phyloP scores from a whole-genome alignment of 2,329 filamentous ascomycete species.

The Leptographium flavum region DNA sequence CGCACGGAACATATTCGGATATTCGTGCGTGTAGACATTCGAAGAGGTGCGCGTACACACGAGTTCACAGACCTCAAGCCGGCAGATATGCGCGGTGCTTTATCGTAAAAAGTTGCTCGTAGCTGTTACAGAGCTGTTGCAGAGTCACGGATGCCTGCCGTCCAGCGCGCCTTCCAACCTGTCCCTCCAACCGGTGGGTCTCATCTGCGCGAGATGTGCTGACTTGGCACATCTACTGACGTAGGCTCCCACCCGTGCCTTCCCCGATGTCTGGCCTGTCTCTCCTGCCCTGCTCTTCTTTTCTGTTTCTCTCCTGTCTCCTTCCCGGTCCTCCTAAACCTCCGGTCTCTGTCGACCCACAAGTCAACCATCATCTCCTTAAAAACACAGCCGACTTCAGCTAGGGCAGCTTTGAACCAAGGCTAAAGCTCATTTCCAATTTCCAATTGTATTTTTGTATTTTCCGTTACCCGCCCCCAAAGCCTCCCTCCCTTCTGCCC shows the following conservation, averaged over 20 bases:
- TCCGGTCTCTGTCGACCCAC: not conserved
- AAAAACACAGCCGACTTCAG: not conserved
- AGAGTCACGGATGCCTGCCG: too few relatives aligned
- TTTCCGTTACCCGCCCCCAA: not conserved
- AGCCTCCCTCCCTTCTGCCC: not conserved
- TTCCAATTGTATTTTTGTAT: not conserved
- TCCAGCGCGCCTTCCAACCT: too few relatives aligned
- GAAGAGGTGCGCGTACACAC: too few relatives aligned
- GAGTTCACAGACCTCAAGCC: too few relatives aligned
- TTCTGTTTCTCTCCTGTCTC: not conserved
- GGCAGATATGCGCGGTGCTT: too few relatives aligned
- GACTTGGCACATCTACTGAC: not conserved
- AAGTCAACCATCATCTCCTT: not conserved
- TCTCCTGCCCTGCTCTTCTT: not conserved
- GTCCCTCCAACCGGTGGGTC: too few relatives aligned
- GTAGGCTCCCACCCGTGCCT: not conserved
- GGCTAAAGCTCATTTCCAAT: not conserved
- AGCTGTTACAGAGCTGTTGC: too few relatives aligned
- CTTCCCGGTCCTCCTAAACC: too few relatives aligned
- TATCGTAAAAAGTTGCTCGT: not conserved
- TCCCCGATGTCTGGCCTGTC: not conserved
- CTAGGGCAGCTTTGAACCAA: not conserved
- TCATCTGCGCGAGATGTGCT: not conserved
- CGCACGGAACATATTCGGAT: too few relatives aligned
- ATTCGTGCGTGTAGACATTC: too few relatives aligned